A percentile compares a stretch with the other conserved stretches of the same genome.
Conservation (phyloP, 371 early-diverging fungal species). For the Zopfochytrium polystomum region DNA sequence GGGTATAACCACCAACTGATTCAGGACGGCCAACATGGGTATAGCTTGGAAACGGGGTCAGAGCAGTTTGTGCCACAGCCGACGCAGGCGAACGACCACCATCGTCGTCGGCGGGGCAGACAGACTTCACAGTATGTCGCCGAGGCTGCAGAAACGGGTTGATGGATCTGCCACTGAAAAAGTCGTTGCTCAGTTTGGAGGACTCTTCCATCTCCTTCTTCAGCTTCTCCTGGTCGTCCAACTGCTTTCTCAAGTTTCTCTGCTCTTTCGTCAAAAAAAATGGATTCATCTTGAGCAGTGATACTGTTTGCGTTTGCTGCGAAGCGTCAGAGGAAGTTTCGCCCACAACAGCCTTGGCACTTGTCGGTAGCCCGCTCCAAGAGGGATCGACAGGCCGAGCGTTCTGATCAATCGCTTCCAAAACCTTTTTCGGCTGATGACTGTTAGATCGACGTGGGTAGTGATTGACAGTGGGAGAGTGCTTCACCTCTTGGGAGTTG, state of each 20-base stretch:
- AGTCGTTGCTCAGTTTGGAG: constrained; percentile 9
- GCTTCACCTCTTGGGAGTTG: too few species aligned
- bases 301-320: background rate
- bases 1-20: background rate
- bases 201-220: constrained; percentile 15
- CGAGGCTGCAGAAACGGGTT: constrained; percentile 22
- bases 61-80: background rate
- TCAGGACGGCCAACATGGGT: constrained; percentile 1
- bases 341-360: background rate
- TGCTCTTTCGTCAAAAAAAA: constrained; percentile 18
- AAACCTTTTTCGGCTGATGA: too few species aligned
- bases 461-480: too few species aligned
- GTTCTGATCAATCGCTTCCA: too few species aligned
- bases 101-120: background rate
- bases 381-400: too few species aligned
- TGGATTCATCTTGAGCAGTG: constrained; percentile 9
- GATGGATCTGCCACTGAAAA: constrained; percentile 19
- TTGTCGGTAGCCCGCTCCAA: too few species aligned
- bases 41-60: constrained; percentile 2
- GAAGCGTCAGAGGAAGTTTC: too few species aligned
- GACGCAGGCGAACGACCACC: background rate
- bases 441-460: too few species aligned
- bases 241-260: constrained; percentile 7
- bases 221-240: constrained; percentile 6
- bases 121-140: constrained; percentile 1